Conservation (phyloP, 106 monocot species). For the Platanthera guangdongensis region DNA sequence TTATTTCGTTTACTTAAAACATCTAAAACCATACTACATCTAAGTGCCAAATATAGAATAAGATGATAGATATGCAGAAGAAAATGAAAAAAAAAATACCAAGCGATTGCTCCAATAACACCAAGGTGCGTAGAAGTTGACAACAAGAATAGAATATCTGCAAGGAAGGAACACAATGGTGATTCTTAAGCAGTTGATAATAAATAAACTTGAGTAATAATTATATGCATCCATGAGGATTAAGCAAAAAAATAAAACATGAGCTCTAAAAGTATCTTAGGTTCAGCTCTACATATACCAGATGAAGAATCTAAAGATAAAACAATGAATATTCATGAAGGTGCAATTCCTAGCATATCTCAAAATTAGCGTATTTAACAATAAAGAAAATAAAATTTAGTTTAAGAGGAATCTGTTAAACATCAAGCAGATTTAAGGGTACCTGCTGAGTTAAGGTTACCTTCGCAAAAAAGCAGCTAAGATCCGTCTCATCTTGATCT, state of each 20-base stretch:
- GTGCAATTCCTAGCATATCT: not conserved
- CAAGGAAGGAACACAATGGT: conserved; percentile 11
- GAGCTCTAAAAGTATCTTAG: not conserved
- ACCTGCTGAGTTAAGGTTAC: too few species aligned
- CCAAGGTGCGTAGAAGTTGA: conserved; percentile 99
- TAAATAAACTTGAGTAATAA: not conserved
- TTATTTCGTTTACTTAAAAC: not conserved
- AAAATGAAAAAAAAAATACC: conserved; percentile 35
- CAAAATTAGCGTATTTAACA: not conserved
- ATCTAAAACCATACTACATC: not conserved
- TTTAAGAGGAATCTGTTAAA: not conserved
- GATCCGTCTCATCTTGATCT: too few species aligned
- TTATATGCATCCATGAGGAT: not conserved
- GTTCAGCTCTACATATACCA: not conserved
- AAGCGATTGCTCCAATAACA: conserved; percentile 98
- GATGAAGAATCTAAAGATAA: not conserved
- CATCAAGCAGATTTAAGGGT: too few species aligned
- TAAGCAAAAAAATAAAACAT: conserved; percentile 1
- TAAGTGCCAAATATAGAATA: not conserved
- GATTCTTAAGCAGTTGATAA: not conserved
- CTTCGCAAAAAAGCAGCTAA: too few species aligned
- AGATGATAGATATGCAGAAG: not conserved
- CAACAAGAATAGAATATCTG: conserved; percentile 85
- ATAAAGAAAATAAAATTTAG: not conserved
- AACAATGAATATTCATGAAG: not conserved